These are phyloP conservation scores for Rhododendron simsii DNA, from an alignment of 148 eudicot genomes.

Conservation along the genomic window DNA sequence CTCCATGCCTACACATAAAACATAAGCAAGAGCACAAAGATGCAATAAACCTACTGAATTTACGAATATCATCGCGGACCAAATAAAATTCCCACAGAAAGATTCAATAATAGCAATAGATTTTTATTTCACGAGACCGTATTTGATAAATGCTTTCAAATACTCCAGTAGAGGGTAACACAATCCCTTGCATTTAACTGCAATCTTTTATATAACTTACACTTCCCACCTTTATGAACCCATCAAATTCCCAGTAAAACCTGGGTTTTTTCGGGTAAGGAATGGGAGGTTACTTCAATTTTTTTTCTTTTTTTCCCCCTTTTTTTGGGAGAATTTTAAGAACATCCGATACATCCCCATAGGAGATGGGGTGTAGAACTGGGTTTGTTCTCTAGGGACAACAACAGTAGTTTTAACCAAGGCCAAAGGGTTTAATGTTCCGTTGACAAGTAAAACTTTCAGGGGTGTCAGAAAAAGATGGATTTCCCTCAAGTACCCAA, in stretches of 20 bases:
- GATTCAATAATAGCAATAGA: not conserved
- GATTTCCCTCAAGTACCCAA: constrained; percentile 24
- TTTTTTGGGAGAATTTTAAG: not conserved
- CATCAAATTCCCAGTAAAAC: constrained; percentile 10
- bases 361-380: not conserved
- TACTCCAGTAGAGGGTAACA: constrained; percentile 7
- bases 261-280: not conserved
- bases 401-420: constrained; percentile 4
- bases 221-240: constrained; percentile 10
- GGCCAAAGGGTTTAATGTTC: constrained; percentile 6
- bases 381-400: not conserved
- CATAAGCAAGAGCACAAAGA: not conserved
- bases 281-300: constrained; percentile 1
- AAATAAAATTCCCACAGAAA: not conserved
- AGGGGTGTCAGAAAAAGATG: not conserved
- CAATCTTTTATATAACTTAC: not conserved
- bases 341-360: not conserved
- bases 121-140: constrained; percentile 1
- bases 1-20: not conserved
- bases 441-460: not conserved
- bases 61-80: not conserved
- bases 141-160: constrained; percentile 3
- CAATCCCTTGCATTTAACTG: not conserved
- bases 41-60: not conserved
- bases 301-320: not conserved